Conservation (phyloP, 441 rosid species). For the Breynia disticha region DNA sequence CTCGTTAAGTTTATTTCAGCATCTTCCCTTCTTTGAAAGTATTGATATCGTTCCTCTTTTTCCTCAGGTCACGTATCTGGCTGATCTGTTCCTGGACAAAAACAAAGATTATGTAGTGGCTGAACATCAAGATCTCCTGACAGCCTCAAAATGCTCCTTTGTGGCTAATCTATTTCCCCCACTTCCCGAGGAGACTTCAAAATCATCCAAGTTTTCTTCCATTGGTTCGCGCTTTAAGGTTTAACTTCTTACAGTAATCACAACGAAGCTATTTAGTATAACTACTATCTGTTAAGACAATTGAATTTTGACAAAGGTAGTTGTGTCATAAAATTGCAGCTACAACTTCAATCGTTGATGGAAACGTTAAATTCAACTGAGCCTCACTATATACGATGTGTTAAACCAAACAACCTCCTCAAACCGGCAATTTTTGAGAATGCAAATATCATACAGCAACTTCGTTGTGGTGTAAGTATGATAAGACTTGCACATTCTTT, state of each 20-base stretch:
- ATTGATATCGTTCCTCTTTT: constrained; percentile 12
- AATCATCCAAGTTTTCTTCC: constrained; percentile 97
- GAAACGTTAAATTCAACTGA: constrained; percentile 94
- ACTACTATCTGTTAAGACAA: no score
- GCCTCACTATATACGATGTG: constrained; percentile 99
- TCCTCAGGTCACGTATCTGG: constrained; percentile 77
- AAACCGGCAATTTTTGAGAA: constrained; percentile 98
- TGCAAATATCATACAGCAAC: constrained; percentile 87
- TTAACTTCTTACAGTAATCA: background rate
- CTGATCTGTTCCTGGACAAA: constrained; percentile 95
- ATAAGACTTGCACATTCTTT: constrained; percentile 16
- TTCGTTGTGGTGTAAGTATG: constrained; percentile 97
- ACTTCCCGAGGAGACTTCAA: constrained; percentile 86
- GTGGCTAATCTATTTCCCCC: constrained; percentile 88
- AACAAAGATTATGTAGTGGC: constrained; percentile 99
- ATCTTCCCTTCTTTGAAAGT: constrained; percentile 9
- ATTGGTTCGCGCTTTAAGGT: constrained; percentile 99
- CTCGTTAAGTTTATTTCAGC: constrained; percentile 5
- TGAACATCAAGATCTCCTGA: constrained; percentile 95
- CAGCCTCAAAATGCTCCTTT: constrained; percentile 71
- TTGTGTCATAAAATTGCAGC: constrained; percentile 42
- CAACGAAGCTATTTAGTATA: background rate
- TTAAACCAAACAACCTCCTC: constrained; percentile 96
- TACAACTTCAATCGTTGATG: constrained; percentile 98
- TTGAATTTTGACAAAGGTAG: constrained; percentile 19